These are phyloP conservation scores for Citrus inodora DNA, from an alignment of 345 rosid species.

Conservation along the genomic window DNA sequence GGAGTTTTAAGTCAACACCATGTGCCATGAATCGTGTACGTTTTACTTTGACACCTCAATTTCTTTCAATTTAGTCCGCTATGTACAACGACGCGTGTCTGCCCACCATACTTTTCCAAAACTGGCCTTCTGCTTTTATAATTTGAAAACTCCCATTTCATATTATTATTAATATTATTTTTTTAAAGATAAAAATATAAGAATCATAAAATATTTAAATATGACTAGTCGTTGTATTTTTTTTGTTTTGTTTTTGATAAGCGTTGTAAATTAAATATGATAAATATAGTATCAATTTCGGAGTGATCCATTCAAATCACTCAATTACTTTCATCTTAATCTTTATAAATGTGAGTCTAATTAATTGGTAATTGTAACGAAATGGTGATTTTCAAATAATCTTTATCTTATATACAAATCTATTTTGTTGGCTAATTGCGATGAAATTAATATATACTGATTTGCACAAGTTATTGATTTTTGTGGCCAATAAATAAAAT, in stretches of 20 bases:
- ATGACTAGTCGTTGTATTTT: neutral
- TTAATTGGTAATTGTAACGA: too few species aligned
- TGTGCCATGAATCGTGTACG: neutral
- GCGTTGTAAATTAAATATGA: too few species aligned
- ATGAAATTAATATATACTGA: too few species aligned
- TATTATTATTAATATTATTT: too few species aligned
- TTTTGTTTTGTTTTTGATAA: too few species aligned
- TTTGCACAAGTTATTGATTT: neutral
- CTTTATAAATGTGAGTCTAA: too few species aligned
- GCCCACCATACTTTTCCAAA: neutral
- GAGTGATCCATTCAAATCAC: too few species aligned
- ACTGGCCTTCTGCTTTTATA: neutral
- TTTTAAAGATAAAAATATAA: fast-evolving
- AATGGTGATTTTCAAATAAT: too few species aligned
- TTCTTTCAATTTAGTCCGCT: neutral
- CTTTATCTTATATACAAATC: neutral
- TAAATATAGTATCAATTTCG: neutral
- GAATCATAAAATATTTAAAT: too few species aligned
- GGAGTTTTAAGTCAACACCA: neutral
- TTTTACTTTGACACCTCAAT: too few species aligned
- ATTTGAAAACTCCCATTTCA: neutral
- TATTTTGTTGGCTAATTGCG: neutral
- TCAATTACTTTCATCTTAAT: too few species aligned
- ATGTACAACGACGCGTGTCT: neutral
- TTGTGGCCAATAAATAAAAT: neutral